Base-by-base conservation (phyloP, 768 basidiomycete genomes). In the Mycena belliarum region DNA sequence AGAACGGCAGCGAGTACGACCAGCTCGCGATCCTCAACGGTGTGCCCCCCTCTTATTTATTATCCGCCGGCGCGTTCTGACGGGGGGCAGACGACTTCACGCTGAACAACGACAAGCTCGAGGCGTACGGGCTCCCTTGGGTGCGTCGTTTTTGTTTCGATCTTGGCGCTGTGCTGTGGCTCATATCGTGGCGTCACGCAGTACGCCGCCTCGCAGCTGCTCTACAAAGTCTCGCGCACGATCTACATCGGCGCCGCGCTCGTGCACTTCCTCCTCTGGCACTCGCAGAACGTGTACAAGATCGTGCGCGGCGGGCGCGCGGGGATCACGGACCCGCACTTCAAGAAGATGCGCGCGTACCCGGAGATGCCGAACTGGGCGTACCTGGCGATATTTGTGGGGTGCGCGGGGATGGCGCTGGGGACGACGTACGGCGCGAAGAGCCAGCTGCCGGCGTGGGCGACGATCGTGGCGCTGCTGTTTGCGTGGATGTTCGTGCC, bases 201-300 rank as follows among this genome's bases (percentile, higher is more conserved):
- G 73, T 78, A 77, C 54, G 77, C 77, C 18, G 75, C 76, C 6
- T 77, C 76, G 1, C 76, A 79, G 65, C 64, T 78, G 15, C 62
- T 80, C 45, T 76, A 61, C 68, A 71, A 73, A 57, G 60, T 75
- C 42, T 72, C 70, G 52, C 65, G 73, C 14, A 75, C 72, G 4
- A 72, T 75, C 60, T 75, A 75, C 57, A 70, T 74, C 67, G 68
- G 79, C 56, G 77, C 80, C 20, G 78, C 80, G 0, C 61, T 82
- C 41, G 77, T 73, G 3, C 80, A 82, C 58, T 73, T 82, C 45
- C 66, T 81, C 16, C 62, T 82, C 2, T 82, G 81, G 81, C 79
- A 82, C 59, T 71, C 65, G 23, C 67, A 74, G 24, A 76, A 76
- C 8, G 65, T 82, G 7, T 68, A 58, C 14, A 61, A 60, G n/a